Evolutionary conservation across 805 yeast species (phyloP).

Genomic region (Ogataea paraovalis): DNA sequence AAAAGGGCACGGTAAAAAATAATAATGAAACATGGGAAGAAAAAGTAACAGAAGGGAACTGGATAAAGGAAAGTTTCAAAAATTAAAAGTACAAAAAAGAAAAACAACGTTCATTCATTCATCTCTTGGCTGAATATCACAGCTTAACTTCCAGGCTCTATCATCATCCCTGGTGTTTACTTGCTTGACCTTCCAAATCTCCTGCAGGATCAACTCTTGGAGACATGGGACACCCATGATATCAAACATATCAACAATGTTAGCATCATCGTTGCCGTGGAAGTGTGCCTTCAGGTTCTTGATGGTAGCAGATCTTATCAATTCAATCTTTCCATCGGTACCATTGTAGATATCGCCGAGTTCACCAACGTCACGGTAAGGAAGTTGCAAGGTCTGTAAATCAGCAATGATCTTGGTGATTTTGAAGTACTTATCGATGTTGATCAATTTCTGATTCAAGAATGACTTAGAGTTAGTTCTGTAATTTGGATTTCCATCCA

Average conservation of each 20-base stretch:
- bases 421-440: constrained; percentile 69
- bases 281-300: constrained; percentile 21
- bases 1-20: no score
- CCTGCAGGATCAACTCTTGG: constrained; percentile 60
- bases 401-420: constrained; percentile 63
- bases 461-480: constrained; percentile 50
- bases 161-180: constrained; percentile 58
- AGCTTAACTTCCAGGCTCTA: constrained; percentile 70
- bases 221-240: constrained; percentile 38
- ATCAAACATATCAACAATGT: constrained; percentile 34
- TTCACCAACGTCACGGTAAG: constrained; percentile 40
- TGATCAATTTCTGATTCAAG: constrained; percentile 56
- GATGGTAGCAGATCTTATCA: constrained; percentile 28
- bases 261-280: constrained; percentile 10
- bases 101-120: constrained; percentile 7
- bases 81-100: not conserved
- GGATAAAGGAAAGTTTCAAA: not conserved
- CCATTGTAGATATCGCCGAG: constrained; percentile 25
- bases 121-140: constrained; percentile 53
- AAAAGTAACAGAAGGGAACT: no score
- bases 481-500: constrained; percentile 73
- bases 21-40: no score
- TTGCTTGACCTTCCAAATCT: constrained; percentile 67
- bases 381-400: constrained; percentile 63
- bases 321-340: constrained; percentile 17